phyloP scores from a whole-genome alignment of 2,329 filamentous ascomycete species.

The Pseudogymnoascus sp. region DNA sequence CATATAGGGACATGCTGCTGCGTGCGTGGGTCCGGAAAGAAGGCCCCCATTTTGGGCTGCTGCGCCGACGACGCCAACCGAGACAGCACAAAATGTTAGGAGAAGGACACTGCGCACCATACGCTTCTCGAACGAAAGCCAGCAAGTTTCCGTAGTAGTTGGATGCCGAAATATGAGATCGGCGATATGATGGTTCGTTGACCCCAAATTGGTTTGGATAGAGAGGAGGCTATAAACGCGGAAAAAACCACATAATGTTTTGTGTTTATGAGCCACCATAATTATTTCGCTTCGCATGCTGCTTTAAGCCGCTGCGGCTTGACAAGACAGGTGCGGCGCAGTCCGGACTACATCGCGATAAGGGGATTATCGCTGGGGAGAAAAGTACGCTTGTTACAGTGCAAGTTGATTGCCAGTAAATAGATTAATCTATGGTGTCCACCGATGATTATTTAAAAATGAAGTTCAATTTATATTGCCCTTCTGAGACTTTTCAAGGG shows the following conservation, averaged over 20 bases:
- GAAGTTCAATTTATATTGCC: background rate
- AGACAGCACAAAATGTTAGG: constrained; percentile 1
- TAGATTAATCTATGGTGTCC: background rate
- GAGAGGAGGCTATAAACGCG: background rate
- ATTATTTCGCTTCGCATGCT: constrained; percentile 3
- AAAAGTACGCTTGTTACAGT: background rate
- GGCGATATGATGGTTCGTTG: constrained; percentile 5
- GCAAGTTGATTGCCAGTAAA: background rate
- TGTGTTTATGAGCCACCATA: background rate
- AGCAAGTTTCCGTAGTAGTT: background rate
- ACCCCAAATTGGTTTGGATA: background rate
- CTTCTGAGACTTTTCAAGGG: background rate
- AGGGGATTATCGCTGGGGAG: background rate
- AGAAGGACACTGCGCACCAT: background rate
- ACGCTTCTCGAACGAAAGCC: background rate
- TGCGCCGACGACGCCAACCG: constrained; percentile 4
- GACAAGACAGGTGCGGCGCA: background rate
- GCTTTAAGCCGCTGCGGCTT: constrained; percentile 4
- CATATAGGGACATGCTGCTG: constrained; percentile 27
- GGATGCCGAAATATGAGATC: background rate
- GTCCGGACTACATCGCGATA: background rate
- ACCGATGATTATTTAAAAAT: background rate
- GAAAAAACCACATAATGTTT: background rate
- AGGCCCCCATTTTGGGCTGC: background rate
- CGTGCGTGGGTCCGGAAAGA: constrained; percentile 18